Base-by-base conservation (phyloP, 257 asterid species). In the Salvia miltiorrhiza region DNA sequence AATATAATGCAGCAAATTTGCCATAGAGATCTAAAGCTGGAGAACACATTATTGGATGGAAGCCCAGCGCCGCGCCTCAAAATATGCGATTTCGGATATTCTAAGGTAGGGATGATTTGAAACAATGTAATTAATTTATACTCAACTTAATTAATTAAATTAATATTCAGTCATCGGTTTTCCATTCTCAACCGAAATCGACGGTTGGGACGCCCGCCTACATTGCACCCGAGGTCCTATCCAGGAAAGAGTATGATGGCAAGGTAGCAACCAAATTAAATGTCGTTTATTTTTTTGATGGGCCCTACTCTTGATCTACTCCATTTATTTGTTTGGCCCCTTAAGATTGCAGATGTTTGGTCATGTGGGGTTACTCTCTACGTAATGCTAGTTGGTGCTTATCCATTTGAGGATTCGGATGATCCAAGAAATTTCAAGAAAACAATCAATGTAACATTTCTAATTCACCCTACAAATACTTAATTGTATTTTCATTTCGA, bases 331-430 rank as follows among this genome's bases (percentile, higher is more conserved):
- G 4, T 30, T 30, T 30, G 35, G 35, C 35, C 35, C 35, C 35
- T 30, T 30, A 30, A 92, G 96, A 77, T 83, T 72, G 96, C 98
- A 72, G 98, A 93, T 87, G 98, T 93, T 82, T 93, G 98, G 97
- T 93, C 98, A 9, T 93, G 98, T 82, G 98, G 98, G 87, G 98
- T 93, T 73, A 90, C 98, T 0, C 58, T 93, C 23, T 93, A 90
- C 67, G 98, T 93, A 63, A 93, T 93, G 98, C 63, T 93, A 45
- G 93, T 90, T 67, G 98, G 98, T 58, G 96, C 92, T 59, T 93
- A 93, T 83, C 97, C 98, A 0, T 93, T 92, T 63, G 98, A 92
- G 75, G 98, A 92, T 70, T 88, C 95, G 9, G 87, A 86, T 17
- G 98, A 92, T 77, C 98, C 96, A 47, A 82, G 90, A 79, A 87